Conservation (phyloP, 805 yeast species). For the Naumovozyma dairenensis region DNA sequence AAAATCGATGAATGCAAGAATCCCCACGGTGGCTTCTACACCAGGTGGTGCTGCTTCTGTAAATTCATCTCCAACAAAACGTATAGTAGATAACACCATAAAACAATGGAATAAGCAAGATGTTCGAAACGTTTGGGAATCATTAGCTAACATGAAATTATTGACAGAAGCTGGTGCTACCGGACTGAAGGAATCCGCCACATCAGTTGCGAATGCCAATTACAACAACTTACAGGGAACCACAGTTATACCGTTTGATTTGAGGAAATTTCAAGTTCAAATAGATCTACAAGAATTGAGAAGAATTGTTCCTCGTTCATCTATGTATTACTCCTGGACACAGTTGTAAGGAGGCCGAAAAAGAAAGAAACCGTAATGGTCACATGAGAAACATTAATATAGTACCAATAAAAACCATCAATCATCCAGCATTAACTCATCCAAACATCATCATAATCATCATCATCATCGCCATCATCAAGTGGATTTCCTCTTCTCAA, state of each 20-base stretch:
- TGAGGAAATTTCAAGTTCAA: constrained; percentile 43
- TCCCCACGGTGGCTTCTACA: constrained; percentile 26
- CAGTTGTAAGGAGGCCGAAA: constrained; percentile 20
- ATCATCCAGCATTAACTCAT: too few relatives aligned
- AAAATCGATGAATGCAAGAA: constrained; percentile 33
- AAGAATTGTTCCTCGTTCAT: constrained; percentile 22
- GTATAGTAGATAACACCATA: constrained; percentile 29
- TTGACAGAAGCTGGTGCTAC: constrained; percentile 38
- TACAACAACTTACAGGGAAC: constrained; percentile 32
- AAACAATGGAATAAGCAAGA: constrained; percentile 54
- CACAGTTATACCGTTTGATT: constrained; percentile 29
- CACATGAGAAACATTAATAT: too few relatives aligned
- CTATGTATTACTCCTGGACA: constrained; percentile 27
- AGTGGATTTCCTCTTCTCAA: too few relatives aligned
- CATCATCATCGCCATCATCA: too few relatives aligned
- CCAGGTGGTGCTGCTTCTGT: constrained; percentile 6
- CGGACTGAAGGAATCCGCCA: constrained; percentile 33
- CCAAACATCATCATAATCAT: too few relatives aligned
- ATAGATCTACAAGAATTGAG: constrained; percentile 43
- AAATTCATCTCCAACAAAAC: constrained; percentile 23
- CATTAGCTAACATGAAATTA: constrained; percentile 45
- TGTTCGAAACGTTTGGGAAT: constrained; percentile 67
- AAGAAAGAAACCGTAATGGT: too few relatives aligned
- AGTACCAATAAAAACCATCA: too few relatives aligned
- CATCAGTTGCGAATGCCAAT: constrained; percentile 32